Evolutionary conservation across 1,284 basidiomycete genomes (phyloP), one percentile per base, ranked within the genome.

Genomic region (Cystobasidium pallidum): DNA sequence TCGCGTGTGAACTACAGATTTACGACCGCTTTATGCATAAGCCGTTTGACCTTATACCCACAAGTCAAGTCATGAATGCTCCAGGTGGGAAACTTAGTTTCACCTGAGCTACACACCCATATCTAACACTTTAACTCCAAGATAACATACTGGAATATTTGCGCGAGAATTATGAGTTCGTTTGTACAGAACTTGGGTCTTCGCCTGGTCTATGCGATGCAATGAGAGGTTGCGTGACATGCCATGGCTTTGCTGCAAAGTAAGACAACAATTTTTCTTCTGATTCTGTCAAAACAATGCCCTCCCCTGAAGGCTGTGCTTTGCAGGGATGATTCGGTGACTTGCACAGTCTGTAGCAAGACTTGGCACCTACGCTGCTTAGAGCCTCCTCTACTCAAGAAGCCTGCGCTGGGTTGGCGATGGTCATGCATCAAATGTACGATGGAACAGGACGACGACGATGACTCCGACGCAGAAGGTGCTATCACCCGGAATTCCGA

Each of bases 401-500:
- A 98, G 81, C 96, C 95, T 1, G 92, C 94, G 21, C 89, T 94
- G 75, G 96, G 96, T 28, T 98, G 97, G 82, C 93, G 92, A 39
- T 99, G 95, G 95, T 93, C 92, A 3, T 99, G 96, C 78, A 91
- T 91, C 0, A 90, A 92, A 0, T 98, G 95, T 81, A 91, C 93
- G 2, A 86, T 88, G 62, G 86, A 88, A 77, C 90, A 95, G 78
- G 92, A 92, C 77, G 90, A 93, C 77, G 90, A 93, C 78, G 91
- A 94, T 36, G 76, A 76, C 65, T 41, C 57, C 15, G 77, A 75
- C 26, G 24, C 63, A 10, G 64, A 66, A n/a, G 49, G 54, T 21
- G 52, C 36, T 21, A 47, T 34, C 67, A 49, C 49, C 21, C n/a
- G 19, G 17, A 28, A 43, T 32, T 34, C 45, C 15, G 59, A 51